A percentile compares a stretch with the other conserved stretches of the same genome.
These are phyloP conservation scores for Marasmius oreades DNA, from an alignment of 1,284 basidiomycete species.

Conservation along the genomic window DNA sequence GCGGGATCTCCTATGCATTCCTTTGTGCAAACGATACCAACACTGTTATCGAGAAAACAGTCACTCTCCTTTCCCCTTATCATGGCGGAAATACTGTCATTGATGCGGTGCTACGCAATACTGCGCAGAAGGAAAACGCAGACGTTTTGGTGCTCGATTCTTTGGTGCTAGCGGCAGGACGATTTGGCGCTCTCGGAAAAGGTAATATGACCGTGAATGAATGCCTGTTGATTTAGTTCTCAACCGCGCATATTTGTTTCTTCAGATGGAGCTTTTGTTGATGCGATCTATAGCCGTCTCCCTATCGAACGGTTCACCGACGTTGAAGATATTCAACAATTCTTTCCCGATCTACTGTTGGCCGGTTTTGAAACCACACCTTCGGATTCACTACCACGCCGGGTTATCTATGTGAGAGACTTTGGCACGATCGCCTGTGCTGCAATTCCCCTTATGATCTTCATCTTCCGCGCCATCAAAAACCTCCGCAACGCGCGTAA, in stretches of 20 bases:
- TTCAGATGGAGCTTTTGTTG: background rate
- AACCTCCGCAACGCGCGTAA: background rate
- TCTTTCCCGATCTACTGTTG: background rate
- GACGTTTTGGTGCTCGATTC: background rate
- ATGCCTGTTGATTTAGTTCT: background rate
- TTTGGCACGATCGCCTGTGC: background rate
- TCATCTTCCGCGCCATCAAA: background rate
- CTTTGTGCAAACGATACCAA: background rate
- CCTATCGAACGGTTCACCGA: background rate
- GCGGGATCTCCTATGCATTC: background rate
- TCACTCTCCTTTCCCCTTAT: background rate
- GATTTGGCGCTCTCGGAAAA: background rate
- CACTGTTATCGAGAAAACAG: background rate
- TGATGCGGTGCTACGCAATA: background rate
- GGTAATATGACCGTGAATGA: background rate
- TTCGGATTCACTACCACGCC: background rate
- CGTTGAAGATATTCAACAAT: background rate
- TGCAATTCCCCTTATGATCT: background rate
- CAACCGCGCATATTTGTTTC: too few relatives aligned
- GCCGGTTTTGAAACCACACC: background rate
- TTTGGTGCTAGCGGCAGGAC: background rate
- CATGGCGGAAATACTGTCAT: background rate
- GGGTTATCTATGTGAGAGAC: background rate
- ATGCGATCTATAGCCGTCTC: background rate
- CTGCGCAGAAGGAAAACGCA: background rate